Evolutionary conservation across 805 yeast species (phyloP), one percentile per base, ranked within the genome.

Genomic region (Yarrowia divulgata): DNA sequence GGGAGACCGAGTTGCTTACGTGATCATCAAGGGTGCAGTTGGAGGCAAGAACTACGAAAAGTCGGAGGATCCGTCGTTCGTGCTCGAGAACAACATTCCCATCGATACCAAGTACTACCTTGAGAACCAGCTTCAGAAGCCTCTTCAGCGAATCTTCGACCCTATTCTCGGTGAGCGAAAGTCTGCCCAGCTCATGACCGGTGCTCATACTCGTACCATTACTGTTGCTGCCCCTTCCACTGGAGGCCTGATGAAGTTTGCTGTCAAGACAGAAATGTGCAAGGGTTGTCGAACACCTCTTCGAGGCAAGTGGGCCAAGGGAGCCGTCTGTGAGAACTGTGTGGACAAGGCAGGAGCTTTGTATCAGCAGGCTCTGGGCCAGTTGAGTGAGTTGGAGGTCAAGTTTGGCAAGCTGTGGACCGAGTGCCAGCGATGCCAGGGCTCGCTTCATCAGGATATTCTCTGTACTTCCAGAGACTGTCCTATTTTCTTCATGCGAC

Each of bases 1-100:
- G 60, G 99, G 99, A 70, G 99, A 95, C 77, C 90, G 99, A 80
- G 98, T 95, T 40, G 98, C 98, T 7, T 95, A 94, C 77, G 99
- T 95, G 43, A 93, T 95, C 70, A 89, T 91, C 73, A 86, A 87
- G 75, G 88, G 94, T 0, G 89, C 91, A 6, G 88, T 91, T 66
- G 90, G 91, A 69, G 87, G 82, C 60, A 93, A 92, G 77, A 90
- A 93, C 72, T 96, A 93, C 79, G 97, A 94, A 73, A 93, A 95
- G 79, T 93, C 98, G 0, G 99, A 95, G 78, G 99, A 95, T 76
- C 99, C 99, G 1, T 80, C 94, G 40, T 95, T 87, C 73, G 99
- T 93, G 0, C 82, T 95, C 76, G 98, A 95, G 73, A 89, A 95
- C 78, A 91, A 95, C 23, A 80, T 95, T 68, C 97, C 97, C 5